These are phyloP conservation scores for Trypanosoma melophagium DNA, from an alignment of 208 protist genomes.

Conservation along the genomic window DNA sequence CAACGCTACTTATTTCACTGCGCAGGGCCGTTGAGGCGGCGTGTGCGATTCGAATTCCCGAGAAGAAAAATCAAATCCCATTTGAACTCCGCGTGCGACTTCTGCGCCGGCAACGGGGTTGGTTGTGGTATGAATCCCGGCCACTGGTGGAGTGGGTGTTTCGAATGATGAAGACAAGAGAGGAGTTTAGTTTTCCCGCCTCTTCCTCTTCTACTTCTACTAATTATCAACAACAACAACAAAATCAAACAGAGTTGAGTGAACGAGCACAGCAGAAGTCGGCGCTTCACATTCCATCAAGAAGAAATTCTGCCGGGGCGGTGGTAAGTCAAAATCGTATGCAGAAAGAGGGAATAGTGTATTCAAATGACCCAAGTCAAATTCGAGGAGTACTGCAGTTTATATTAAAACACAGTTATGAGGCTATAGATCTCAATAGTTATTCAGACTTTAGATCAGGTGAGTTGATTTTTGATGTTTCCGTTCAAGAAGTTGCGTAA, in stretches of 20 bases:
- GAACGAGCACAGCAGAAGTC: neutral
- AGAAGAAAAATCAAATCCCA: constrained; percentile 22
- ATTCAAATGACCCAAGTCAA: constrained; percentile 61
- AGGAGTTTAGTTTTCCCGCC: constrained; percentile 24
- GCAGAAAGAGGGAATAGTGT: constrained; percentile 30
- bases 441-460: constrained; percentile 62
- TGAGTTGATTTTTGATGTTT: constrained; percentile 66
- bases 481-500: constrained; percentile 37
- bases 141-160: constrained; percentile 38
- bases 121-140: constrained; percentile 27
- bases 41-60: constrained; percentile 27
- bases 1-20: constrained; percentile 23
- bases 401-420: constrained; percentile 61
- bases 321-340: constrained; percentile 1
- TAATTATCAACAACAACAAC: neutral
- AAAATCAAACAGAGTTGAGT: no score
- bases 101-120: constrained; percentile 23
- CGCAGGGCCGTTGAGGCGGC: constrained; percentile 20
- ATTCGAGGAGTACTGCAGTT: constrained; percentile 70
- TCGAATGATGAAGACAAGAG: constrained; percentile 29
- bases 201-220: constrained; percentile 17
- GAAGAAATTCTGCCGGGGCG: no score
- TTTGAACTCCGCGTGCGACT: constrained; percentile 35
- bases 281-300: no score
- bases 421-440: constrained; percentile 63